A percentile compares a stretch with the other conserved stretches of the same genome.
phyloP scores from a whole-genome alignment of 805 yeast genomes.

The Brettanomyces naardenensis region DNA sequence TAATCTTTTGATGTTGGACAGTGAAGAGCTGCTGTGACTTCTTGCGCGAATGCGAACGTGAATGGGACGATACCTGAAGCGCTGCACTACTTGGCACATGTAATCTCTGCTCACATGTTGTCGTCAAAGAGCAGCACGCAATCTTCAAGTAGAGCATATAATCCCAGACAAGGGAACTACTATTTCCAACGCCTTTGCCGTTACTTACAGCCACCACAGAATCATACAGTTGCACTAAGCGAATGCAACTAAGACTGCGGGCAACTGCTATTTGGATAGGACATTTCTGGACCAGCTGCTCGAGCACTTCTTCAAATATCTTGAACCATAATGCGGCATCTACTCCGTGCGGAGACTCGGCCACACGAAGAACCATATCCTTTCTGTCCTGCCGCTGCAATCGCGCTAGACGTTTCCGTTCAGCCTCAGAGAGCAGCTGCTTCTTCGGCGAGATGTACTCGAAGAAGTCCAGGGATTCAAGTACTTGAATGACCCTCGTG shows the following conservation, averaged over 20 bases:
- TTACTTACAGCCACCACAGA: conserved; percentile 40
- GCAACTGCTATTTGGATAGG: conserved; percentile 94
- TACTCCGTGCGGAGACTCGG: conserved; percentile 89
- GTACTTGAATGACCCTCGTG: conserved; percentile 63
- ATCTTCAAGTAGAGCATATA: conserved; percentile 72
- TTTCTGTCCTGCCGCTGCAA: conserved; percentile 49
- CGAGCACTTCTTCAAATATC: conserved; percentile 68
- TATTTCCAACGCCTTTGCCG: conserved; percentile 18
- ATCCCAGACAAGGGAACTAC: conserved; percentile 26
- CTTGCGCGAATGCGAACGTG: conserved; percentile 59
- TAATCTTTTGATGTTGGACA: conserved; percentile 83
- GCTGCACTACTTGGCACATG: conserved; percentile 30
- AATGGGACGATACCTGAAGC: conserved; percentile 26
- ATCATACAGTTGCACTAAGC: conserved; percentile 81
- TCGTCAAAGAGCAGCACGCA: conserved; percentile 85
- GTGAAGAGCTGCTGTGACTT: conserved; percentile 73
- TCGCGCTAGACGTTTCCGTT: conserved; percentile 61
- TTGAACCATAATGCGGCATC: conserved; percentile 97
- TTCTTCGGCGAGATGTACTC: conserved; percentile 48
- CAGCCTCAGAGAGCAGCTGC: conserved; percentile 62
- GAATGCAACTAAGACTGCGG: conserved; percentile 80
- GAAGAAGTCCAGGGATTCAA: conserved; percentile 63
- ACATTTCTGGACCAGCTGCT: conserved; percentile 65
- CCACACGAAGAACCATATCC: conserved; percentile 65
- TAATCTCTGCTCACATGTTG: conserved; percentile 79